These are phyloP conservation scores for Juglanconis oblonga DNA, from an alignment of 2,329 filamentous ascomycete genomes.

Conservation along the genomic window DNA sequence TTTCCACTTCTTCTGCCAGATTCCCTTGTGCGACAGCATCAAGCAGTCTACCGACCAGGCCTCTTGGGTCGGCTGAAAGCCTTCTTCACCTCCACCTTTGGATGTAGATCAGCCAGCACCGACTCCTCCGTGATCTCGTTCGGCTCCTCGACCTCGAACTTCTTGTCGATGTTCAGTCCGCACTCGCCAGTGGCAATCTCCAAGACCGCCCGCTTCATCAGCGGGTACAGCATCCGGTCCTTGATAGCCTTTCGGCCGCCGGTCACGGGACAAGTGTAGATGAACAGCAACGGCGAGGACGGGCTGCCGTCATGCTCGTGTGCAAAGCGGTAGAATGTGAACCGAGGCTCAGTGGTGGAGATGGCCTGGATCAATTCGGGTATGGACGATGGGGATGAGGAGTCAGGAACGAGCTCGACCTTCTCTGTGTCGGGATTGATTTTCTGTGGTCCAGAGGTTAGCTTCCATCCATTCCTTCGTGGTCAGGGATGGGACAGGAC, in stretches of 20 bases:
- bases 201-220: constrained; percentile 66
- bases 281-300: constrained; percentile 66
- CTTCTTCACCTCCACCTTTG: constrained; percentile 62
- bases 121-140: constrained; percentile 66
- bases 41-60: constrained; percentile 56
- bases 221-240: constrained; percentile 80
- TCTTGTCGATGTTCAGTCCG: constrained; percentile 66
- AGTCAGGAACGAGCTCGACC: constrained; percentile 60
- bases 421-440: constrained; percentile 70
- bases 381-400: constrained; percentile 52
- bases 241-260: constrained; percentile 68
- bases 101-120: constrained; percentile 66
- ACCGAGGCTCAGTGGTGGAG: constrained; percentile 67
- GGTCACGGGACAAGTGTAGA: constrained; percentile 75
- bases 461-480: background rate
- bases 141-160: constrained; percentile 65
- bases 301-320: constrained; percentile 53
- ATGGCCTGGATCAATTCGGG: constrained; percentile 58
- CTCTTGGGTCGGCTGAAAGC: constrained; percentile 77
- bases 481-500: constrained; percentile 24
- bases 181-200: constrained; percentile 63
- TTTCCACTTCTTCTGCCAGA: background rate
- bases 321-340: constrained; percentile 71
- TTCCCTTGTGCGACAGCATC: background rate
- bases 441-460: constrained; percentile 46